Evolutionary conservation across 495 filamentous ascomycete species (phyloP).

Genomic region (Wilcoxina mikolae): DNA sequence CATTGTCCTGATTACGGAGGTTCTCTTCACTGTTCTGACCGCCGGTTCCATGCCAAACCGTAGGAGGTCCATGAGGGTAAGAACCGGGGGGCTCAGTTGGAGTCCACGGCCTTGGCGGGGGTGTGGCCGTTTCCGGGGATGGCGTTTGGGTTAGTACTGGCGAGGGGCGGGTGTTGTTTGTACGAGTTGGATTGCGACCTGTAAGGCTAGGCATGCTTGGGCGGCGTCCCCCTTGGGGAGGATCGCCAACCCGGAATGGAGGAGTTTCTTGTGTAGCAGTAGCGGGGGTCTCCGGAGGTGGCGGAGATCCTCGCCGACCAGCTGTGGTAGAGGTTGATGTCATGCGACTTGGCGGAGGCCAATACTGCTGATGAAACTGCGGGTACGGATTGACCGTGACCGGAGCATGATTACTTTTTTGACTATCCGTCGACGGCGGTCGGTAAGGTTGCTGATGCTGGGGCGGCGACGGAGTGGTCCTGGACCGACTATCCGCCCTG

Average conservation of each 20-base stretch:
- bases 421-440: conserved; percentile 36
- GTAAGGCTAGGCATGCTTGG: conserved; percentile 22
- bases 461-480: conserved; percentile 30
- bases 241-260: conserved; percentile 26
- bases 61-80: conserved; percentile 80
- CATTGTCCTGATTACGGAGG: conserved; percentile 6
- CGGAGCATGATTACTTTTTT: conserved; percentile 19
- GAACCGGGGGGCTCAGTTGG: conserved; percentile 82
- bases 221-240: conserved; percentile 28
- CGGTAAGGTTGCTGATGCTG: conserved; percentile 28
- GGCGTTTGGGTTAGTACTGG: conserved; percentile 10
- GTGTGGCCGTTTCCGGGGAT: conserved; percentile 9
- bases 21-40: conserved; percentile 18
- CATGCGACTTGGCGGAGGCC: conserved; percentile 52
- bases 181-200: neutral
- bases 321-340: conserved; percentile 87
- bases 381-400: conserved; percentile 33
- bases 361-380: conserved; percentile 53
- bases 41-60: conserved; percentile 66
- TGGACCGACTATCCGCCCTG: conserved; percentile 40
- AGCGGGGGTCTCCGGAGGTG: conserved; percentile 89
- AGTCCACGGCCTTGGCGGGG: conserved; percentile 71
- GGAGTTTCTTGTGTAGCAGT: conserved; percentile 48
- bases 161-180: conserved; percentile 10
- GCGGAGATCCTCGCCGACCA: conserved; percentile 81